Evolutionary conservation across 2,329 filamentous ascomycete species (phyloP), one percentile per base, ranked within the genome.

Genomic region (Aspergillus fijiensis): DNA sequence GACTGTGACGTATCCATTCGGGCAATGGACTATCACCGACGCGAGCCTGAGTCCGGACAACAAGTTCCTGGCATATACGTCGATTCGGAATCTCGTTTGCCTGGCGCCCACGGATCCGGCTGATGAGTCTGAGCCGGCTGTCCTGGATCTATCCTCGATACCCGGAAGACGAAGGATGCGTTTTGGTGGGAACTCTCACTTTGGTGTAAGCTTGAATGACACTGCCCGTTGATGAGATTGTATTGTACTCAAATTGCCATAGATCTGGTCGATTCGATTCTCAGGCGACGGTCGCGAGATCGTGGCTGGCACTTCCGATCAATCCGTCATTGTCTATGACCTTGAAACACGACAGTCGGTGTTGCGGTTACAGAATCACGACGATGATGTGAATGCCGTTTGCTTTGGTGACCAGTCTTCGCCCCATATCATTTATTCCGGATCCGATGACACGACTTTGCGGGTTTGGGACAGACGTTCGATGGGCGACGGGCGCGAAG

Each of bases 1-100:
- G 79, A 94, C 90, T 0, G 91, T 92, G 5, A 80, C 82, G 29
- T 96, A 95, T 74, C 92, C 92, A 0, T 90, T 88, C 65, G 95
- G 93, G 2, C 89, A 91, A 69, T 99, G 95, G 95, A 98, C 94
- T 1, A 89, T 99, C 65, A 98, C 95, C 14, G 95, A 99, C 76
- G 93, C 94, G 2, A 90, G 91, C 0, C 76, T 98, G 49, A 96
- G 91, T 62, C 92, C 93, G 0, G 92, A 98, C 79, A 98, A 97
- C 74, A 89, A 87, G 67, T 95, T 90, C 78, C 81, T 99, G 2
- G 95, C 93, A 9, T 98, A 96, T 74, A 94, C 91, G 49, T 96
- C 92, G 5, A 96, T 98, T 59, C 84, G 90, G 63, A 90, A 87
- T 67, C 84, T 89, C 23, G 92, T 97, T 0, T 96, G 91, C 66